A percentile compares a stretch with the other conserved stretches of the same genome.
Evolutionary conservation across 2,329 filamentous ascomycete genomes (phyloP).

Genomic region (Phyllosticta citriasiana): DNA sequence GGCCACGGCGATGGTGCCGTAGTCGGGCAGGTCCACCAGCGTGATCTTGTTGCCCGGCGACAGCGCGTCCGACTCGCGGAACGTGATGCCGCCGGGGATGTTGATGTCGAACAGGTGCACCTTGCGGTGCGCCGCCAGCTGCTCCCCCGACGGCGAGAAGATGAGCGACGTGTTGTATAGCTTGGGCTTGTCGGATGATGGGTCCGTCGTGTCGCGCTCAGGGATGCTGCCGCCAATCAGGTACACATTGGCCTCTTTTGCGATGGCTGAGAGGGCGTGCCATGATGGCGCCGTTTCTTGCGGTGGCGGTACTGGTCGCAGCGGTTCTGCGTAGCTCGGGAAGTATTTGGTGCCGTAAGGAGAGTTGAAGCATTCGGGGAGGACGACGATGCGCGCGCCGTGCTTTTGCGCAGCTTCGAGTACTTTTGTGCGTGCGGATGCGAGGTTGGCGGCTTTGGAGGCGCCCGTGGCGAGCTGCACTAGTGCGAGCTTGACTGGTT

Average conservation of each 20-base stretch:
- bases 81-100: slow-evolving; percentile 88
- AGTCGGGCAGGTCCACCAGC: slow-evolving; percentile 75
- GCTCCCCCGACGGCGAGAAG: slow-evolving; percentile 66
- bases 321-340: slow-evolving; percentile 79
- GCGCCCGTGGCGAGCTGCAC: slow-evolving; percentile 43
- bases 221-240: slow-evolving; percentile 89
- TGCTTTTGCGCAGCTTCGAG: slow-evolving; percentile 58
- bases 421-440: slow-evolving; percentile 70
- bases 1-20: slow-evolving; percentile 75
- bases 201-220: slow-evolving; percentile 50
- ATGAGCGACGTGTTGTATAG: slow-evolving; percentile 88
- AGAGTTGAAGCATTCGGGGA: slow-evolving; percentile 98
- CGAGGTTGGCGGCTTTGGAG: slow-evolving; percentile 79
- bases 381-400: slow-evolving; percentile 78
- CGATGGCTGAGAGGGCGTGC: slow-evolving; percentile 71
- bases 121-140: slow-evolving; percentile 86
- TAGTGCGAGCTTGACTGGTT: slow-evolving; percentile 29
- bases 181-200: slow-evolving; percentile 28
- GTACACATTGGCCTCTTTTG: slow-evolving; percentile 67
- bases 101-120: slow-evolving; percentile 96
- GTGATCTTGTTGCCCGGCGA: slow-evolving; percentile 78
- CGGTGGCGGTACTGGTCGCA: slow-evolving; percentile 52
- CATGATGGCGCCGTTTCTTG: not conserved
- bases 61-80: slow-evolving; percentile 83
- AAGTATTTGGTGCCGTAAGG: slow-evolving; percentile 92